phyloP scores from a whole-genome alignment of 139 green algal species.

The Chlamydomonas eustigma region DNA sequence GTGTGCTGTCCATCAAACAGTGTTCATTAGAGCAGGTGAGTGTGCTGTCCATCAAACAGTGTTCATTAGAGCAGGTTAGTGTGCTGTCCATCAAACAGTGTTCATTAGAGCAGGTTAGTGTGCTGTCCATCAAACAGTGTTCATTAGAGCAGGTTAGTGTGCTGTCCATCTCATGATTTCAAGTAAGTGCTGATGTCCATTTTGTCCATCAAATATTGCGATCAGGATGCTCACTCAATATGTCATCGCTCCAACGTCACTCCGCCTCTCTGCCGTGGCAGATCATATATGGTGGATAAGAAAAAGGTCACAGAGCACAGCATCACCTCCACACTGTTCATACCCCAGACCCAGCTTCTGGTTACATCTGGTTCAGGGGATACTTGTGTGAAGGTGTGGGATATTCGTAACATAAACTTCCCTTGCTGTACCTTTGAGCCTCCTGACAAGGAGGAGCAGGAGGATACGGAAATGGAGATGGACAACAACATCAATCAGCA shows the following conservation, averaged over 20 bases:
- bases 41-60: not conserved
- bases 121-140: not conserved
- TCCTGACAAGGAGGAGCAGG: no score
- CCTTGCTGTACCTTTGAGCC: no score
- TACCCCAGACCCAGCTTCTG: not conserved
- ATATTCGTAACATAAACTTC: not conserved
- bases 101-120: not conserved
- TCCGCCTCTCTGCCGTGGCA: no score
- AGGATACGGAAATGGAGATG: no score
- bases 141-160: not conserved
- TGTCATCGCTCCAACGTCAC: no score
- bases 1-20: not conserved
- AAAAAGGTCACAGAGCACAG: not conserved
- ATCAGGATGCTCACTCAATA: no score
- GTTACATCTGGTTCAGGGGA: not conserved
- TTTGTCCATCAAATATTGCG: not conserved
- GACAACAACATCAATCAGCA: no score
- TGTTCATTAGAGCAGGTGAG: not conserved
- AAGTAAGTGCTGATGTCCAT: not conserved
- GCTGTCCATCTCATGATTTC: not conserved
- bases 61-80: not conserved
- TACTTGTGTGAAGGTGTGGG: constrained; percentile 1
- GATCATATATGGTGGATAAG: no score
- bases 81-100: not conserved
- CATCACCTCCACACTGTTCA: not conserved